Conservation (phyloP, 768 basidiomycete genomes). For the Russula sp. region DNA sequence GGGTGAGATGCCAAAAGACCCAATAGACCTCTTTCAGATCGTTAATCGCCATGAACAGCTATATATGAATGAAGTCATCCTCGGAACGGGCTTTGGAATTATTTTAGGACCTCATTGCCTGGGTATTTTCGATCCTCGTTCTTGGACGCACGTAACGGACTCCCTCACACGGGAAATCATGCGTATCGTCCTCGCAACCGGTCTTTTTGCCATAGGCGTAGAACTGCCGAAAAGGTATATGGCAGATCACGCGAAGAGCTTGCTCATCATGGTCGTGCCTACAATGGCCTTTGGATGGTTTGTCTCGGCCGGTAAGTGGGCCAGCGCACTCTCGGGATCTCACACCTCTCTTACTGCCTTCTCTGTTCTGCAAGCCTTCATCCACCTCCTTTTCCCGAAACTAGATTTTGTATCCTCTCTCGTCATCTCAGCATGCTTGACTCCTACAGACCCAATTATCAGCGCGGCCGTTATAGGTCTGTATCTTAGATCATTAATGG, state of each 20-base stretch:
- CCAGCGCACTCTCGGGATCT: not conserved
- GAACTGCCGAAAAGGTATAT: slow-evolving; percentile 88
- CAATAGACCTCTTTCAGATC: not conserved
- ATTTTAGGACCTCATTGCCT: slow-evolving; percentile 71
- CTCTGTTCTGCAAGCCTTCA: slow-evolving; percentile 45
- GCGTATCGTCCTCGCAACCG: slow-evolving; percentile 84
- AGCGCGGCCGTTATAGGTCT: slow-evolving; percentile 76
- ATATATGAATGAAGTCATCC: slow-evolving; percentile 91
- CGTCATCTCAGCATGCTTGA: slow-evolving; percentile 85
- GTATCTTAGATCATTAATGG: slow-evolving; percentile 25
- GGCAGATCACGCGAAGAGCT: slow-evolving; percentile 68
- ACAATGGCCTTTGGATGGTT: slow-evolving; percentile 88
- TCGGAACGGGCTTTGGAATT: slow-evolving; percentile 72
- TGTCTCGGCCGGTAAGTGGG: slow-evolving; percentile 56
- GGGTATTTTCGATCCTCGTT: slow-evolving; percentile 70
- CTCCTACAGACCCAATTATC: slow-evolving; percentile 93
- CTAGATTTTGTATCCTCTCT: slow-evolving; percentile 73
- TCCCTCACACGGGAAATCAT: slow-evolving; percentile 83
- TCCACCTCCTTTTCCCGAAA: slow-evolving; percentile 68
- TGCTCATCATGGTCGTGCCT: slow-evolving; percentile 68
- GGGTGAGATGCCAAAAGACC: slow-evolving; percentile 40
- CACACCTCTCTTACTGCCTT: not conserved
- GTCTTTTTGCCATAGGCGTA: slow-evolving; percentile 93
- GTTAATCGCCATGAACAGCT: slow-evolving; percentile 43
- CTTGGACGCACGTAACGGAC: slow-evolving; percentile 57